Conservation (phyloP, 805 yeast species). For the Wickerhamiella spandovensis region DNA sequence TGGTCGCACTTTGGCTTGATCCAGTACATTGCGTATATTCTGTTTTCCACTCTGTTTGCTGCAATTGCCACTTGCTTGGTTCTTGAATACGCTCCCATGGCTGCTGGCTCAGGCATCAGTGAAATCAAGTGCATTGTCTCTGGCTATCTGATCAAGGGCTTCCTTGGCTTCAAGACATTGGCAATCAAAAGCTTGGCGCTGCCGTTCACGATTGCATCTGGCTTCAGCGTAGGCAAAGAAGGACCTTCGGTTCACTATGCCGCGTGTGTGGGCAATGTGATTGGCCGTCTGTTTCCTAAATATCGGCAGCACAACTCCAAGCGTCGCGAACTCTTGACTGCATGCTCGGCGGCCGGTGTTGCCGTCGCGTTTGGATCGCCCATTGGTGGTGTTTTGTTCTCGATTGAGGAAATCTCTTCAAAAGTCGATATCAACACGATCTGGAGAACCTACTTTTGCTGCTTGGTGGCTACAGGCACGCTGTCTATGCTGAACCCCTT, state of each 20-base stretch:
- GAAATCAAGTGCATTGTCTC: slow-evolving; percentile 91
- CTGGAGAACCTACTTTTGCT: slow-evolving; percentile 87
- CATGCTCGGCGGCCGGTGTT: slow-evolving; percentile 95
- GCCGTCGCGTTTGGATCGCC: slow-evolving; percentile 98
- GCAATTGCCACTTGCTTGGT: slow-evolving; percentile 56
- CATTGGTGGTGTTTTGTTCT: slow-evolving; percentile 81
- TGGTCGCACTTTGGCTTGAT: slow-evolving; percentile 41
- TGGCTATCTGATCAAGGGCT: slow-evolving; percentile 72
- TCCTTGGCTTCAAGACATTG: slow-evolving; percentile 60
- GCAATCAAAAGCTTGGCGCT: slow-evolving; percentile 64
- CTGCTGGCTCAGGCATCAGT: slow-evolving; percentile 96
- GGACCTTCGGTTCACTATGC: slow-evolving; percentile 99
- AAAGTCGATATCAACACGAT: slow-evolving; percentile 63
- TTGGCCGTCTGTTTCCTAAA: slow-evolving; percentile 40
- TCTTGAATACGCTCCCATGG: slow-evolving; percentile 61
- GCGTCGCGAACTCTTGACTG: slow-evolving; percentile 53
- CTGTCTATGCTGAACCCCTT: slow-evolving; percentile 78
- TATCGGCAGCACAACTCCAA: slow-evolving; percentile 26
- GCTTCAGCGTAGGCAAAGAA: slow-evolving; percentile 89
- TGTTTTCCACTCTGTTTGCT: slow-evolving; percentile 49
- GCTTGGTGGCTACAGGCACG: slow-evolving; percentile 73
- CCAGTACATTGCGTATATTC: slow-evolving; percentile 43
- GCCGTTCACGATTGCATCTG: slow-evolving; percentile 87
- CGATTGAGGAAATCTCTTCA: slow-evolving; percentile 79
- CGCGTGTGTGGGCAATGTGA: slow-evolving; percentile 82